Conservation (phyloP, 805 yeast genomes). For the Lipomyces yamanashiensis region DNA sequence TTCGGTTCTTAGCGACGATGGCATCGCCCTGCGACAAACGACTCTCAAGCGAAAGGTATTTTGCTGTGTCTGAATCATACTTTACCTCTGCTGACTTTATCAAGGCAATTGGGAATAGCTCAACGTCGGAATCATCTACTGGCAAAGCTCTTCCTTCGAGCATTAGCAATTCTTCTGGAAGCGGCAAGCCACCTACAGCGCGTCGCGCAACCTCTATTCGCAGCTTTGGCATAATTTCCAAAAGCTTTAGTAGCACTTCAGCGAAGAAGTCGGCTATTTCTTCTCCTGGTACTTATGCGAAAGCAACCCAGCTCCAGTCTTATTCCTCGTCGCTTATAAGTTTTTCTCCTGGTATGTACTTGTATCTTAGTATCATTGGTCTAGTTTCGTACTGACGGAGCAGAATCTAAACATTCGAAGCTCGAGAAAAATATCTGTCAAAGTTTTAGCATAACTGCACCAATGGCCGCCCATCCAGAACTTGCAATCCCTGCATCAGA, state of each 20-base stretch:
- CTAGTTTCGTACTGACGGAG: not conserved
- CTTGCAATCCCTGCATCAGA: conserved; percentile 36
- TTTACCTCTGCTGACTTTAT: not conserved
- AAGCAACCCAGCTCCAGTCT: not conserved
- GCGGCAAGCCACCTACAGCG: not conserved
- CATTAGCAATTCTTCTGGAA: not conserved
- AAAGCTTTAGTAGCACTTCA: not conserved
- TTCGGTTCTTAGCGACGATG: conserved; percentile 42
- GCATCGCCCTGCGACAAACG: conserved; percentile 93
- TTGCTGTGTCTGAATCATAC: too few species aligned
- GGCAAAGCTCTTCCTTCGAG: not conserved
- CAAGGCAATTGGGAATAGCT: conserved; percentile 5
- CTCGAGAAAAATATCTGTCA: conserved; percentile 5
- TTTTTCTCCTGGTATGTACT: not conserved
- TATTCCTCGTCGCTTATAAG: not conserved
- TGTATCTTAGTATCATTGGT: not conserved
- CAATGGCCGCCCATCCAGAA: conserved; percentile 13
- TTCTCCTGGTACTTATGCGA: not conserved
- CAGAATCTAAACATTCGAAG: conserved; percentile 5
- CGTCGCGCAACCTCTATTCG: conserved; percentile 6
- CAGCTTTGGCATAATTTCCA: conserved; percentile 11
- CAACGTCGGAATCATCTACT: conserved; percentile 16
- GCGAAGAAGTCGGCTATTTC: not conserved
- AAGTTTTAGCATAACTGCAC: conserved; percentile 5
- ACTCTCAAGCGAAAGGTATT: conserved; percentile 54